A percentile compares a stretch with the other conserved stretches of the same genome.
Conservation (phyloP, 2,329 filamentous ascomycete genomes). For the Raffaelea deltoideospora region DNA sequence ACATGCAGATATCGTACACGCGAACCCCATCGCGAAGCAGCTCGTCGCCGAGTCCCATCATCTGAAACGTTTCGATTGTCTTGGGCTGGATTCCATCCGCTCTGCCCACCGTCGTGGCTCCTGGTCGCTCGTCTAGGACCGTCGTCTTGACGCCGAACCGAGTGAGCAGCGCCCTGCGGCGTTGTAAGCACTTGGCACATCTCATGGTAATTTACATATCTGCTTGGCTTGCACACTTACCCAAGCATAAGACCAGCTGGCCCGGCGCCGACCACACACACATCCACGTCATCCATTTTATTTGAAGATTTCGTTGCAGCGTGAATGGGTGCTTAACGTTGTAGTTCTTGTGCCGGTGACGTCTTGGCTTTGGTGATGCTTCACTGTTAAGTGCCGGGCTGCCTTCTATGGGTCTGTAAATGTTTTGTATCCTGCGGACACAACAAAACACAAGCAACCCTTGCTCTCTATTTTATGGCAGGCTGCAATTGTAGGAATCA, state of each 20-base stretch:
- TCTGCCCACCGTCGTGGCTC: conserved; percentile 36
- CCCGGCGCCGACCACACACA: conserved; percentile 14
- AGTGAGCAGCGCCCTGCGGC: conserved; percentile 20
- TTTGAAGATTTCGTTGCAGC: background rate
- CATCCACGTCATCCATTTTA: conserved; percentile 4
- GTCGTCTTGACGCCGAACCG: conserved; percentile 41
- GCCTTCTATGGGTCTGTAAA: too few relatives aligned
- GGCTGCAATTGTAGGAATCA: too few relatives aligned
- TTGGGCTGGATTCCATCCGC: conserved; percentile 65
- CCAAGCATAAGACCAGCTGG: conserved; percentile 23
- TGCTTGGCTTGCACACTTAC: conserved; percentile 12
- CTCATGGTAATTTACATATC: too few relatives aligned
- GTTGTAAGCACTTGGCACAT: background rate
- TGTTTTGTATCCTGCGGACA: too few relatives aligned
- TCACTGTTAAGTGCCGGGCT: too few relatives aligned
- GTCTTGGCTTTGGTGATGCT: too few relatives aligned
- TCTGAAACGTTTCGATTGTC: conserved; percentile 60
- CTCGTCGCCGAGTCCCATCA: conserved; percentile 53
- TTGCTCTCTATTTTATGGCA: too few relatives aligned
- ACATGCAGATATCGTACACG: conserved; percentile 62
- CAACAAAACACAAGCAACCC: too few relatives aligned
- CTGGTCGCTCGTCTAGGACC: conserved; percentile 41
- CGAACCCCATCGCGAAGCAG: conserved; percentile 50
- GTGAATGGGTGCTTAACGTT: too few relatives aligned
- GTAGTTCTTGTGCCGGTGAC: too few relatives aligned